These are phyloP conservation scores for Colletotrichum sublineola DNA, from an alignment of 2,329 filamentous ascomycete genomes.

Conservation along the genomic window DNA sequence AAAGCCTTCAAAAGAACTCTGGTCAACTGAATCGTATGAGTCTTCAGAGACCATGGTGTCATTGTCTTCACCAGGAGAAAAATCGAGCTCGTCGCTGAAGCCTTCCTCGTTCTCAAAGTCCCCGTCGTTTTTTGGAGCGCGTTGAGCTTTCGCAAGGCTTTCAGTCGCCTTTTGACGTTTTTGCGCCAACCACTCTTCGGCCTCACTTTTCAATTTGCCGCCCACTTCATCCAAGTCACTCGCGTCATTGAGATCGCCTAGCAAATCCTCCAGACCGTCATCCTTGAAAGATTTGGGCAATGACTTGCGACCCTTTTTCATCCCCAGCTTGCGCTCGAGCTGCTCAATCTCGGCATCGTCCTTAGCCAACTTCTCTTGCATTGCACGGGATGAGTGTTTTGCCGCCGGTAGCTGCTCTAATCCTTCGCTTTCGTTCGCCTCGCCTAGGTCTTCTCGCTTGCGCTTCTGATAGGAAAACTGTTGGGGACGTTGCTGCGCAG, in stretches of 20 bases:
- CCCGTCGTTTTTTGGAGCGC: conserved; percentile 40
- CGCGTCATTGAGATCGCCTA: conserved; percentile 72
- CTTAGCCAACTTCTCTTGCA: conserved; percentile 76
- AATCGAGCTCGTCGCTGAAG: conserved; percentile 44
- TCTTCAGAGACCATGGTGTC: conserved; percentile 45
- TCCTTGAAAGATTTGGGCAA: conserved; percentile 81
- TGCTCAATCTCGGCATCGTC: conserved; percentile 92
- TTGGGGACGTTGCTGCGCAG: background rate
- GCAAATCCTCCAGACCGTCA: conserved; percentile 84
- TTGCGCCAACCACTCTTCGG: conserved; percentile 70
- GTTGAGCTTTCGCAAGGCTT: background rate
- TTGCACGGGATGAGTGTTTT: conserved; percentile 38
- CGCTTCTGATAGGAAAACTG: conserved; percentile 17
- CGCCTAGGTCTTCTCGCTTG: conserved; percentile 34
- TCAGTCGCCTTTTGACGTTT: conserved; percentile 65
- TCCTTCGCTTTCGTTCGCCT: conserved; percentile 45
- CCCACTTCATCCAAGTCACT: conserved; percentile 53
- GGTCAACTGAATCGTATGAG: conserved; percentile 51
- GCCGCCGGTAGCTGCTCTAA: conserved; percentile 40
- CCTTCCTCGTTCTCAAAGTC: conserved; percentile 47
- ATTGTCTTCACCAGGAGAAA: conserved; percentile 34
- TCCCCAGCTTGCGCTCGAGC: conserved; percentile 88
- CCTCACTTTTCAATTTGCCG: conserved; percentile 70
- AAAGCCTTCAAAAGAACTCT: conserved; percentile 57
- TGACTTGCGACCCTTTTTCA: conserved; percentile 81